Percentiles rank a stretch among this genome's conserved stretches.
phyloP scores from a whole-genome alignment of 805 yeast species.

The Diddensiella santjacobensis region DNA sequence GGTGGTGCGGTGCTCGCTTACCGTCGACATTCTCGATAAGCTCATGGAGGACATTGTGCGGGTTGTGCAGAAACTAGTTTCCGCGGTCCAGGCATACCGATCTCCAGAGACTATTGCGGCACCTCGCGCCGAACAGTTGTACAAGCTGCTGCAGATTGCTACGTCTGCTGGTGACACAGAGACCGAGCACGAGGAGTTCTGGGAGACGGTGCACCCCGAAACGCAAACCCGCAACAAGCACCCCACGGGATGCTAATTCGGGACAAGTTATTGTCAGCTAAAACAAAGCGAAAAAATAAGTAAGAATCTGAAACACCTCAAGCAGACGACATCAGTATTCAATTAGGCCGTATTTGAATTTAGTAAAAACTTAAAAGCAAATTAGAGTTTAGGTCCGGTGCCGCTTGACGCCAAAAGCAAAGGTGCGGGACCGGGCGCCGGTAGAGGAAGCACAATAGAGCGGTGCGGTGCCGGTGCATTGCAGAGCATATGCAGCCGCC shows the following conservation, averaged over 20 bases:
- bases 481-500: too few species aligned
- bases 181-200: constrained; percentile 28
- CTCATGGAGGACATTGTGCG: constrained; percentile 59
- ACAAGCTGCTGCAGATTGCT: constrained; percentile 20
- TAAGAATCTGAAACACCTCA: too few species aligned
- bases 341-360: too few species aligned
- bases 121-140: constrained; percentile 17
- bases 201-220: constrained; percentile 18
- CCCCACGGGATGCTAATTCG: constrained; percentile 7
- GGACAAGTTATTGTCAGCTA: too few species aligned
- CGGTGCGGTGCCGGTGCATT: too few species aligned
- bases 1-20: constrained; percentile 70
- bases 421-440: too few species aligned
- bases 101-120: constrained; percentile 3
- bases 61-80: constrained; percentile 49
- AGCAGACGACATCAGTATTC: too few species aligned
- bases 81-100: constrained; percentile 38
- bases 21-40: constrained; percentile 58
- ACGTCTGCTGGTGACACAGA: constrained; percentile 26
- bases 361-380: too few species aligned
- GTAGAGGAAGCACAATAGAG: too few species aligned
- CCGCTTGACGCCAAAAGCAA: too few species aligned
- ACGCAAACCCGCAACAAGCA: constrained; percentile 10
- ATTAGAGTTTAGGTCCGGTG: too few species aligned
- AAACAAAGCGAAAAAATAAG: too few species aligned